Conservation (phyloP, 2,329 filamentous ascomycete species). For the Lachnellula subtilissima region DNA sequence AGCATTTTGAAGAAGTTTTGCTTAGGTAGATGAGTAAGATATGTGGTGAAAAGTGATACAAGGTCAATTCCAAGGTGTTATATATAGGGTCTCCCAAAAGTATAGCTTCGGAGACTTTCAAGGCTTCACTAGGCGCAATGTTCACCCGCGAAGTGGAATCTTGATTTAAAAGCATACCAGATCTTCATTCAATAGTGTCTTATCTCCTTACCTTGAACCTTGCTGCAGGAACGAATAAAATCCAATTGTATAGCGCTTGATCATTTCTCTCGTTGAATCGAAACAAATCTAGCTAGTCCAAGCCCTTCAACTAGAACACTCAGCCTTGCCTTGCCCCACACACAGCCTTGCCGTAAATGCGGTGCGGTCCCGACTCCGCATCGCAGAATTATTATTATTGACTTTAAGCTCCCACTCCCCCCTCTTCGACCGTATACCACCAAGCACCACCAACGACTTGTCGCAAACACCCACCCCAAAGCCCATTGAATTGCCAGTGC, state of each 20-base stretch:
- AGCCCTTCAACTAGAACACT: not conserved
- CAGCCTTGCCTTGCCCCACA: not conserved
- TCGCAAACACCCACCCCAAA: not conserved
- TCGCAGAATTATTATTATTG: not conserved
- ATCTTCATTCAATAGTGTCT: no score
- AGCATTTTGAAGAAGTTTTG: slow-evolving; percentile 8
- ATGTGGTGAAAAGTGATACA: not conserved
- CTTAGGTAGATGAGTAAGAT: not conserved
- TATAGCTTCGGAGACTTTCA: not conserved
- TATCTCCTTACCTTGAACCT: no score
- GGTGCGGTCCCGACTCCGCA: not conserved
- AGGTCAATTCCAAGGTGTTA: not conserved
- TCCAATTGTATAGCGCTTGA: not conserved
- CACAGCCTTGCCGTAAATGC: not conserved
- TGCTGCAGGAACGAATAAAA: not conserved
- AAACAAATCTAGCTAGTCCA: not conserved
- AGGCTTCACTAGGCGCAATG: not conserved
- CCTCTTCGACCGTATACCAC: not conserved
- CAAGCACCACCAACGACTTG: not conserved
- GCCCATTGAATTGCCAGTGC: not conserved
- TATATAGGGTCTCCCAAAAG: not conserved
- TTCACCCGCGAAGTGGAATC: not conserved
- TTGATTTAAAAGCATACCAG: not conserved
- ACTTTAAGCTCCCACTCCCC: not conserved
- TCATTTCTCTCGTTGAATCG: not conserved